A percentile compares a stretch with the other conserved stretches of the same genome.
phyloP scores from a whole-genome alignment of 2,329 filamentous ascomycete genomes.

The Fusarium begoniae region DNA sequence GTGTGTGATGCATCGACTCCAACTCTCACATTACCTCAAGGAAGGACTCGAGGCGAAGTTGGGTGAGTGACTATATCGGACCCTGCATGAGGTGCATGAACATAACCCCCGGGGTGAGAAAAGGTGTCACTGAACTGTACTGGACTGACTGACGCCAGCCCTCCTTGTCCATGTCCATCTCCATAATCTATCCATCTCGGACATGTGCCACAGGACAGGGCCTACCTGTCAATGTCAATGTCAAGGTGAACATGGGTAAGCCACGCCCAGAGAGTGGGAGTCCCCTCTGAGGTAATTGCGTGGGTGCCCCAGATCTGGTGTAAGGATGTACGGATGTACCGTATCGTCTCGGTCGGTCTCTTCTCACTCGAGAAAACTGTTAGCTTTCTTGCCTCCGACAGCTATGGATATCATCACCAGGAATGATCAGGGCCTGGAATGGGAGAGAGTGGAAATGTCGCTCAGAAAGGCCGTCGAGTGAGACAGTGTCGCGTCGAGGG shows the following conservation, averaged over 20 bases:
- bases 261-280: constrained; percentile 1
- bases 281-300: background rate
- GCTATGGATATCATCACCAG: constrained; percentile 31
- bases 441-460: constrained; percentile 37
- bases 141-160: constrained; percentile 10
- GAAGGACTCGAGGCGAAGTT: background rate
- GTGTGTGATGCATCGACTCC: constrained; percentile 7
- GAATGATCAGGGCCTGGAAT: constrained; percentile 42
- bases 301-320: constrained; percentile 17
- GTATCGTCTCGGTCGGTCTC: background rate
- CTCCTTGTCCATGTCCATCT: background rate
- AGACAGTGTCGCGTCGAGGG: constrained; percentile 36
- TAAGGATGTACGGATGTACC: background rate
- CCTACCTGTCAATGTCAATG: constrained; percentile 20
- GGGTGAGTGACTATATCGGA: constrained; percentile 19
- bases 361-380: background rate
- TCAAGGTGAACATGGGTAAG: background rate
- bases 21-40: background rate
- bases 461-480: constrained; percentile 35
- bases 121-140: background rate
- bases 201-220: background rate
- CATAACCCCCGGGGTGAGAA: constrained; percentile 32
- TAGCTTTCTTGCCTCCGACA: constrained; percentile 36
- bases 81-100: constrained; percentile 39
- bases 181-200: constrained; percentile 10